Evolutionary conservation across 148 eudicot genomes (phyloP).

Genomic region (Vaccinium darrowii): DNA sequence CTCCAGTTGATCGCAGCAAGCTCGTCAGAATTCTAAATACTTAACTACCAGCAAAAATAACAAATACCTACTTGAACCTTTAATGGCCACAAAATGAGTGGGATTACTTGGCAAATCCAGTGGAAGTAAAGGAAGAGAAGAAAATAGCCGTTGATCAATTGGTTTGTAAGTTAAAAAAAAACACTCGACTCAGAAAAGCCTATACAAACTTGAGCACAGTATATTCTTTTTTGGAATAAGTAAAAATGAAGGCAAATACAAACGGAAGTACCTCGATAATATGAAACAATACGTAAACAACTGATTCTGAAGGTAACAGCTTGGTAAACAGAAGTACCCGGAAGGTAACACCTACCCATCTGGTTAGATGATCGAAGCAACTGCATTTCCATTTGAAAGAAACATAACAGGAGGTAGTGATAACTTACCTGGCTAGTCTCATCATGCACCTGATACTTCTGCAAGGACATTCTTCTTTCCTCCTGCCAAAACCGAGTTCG

Average conservation of each 20-base stretch:
- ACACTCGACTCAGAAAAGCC: constrained; percentile 18
- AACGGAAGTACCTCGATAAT: constrained; percentile 27
- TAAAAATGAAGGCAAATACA: constrained; percentile 9
- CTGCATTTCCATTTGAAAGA: constrained; percentile 28
- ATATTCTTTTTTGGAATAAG: constrained; percentile 6
- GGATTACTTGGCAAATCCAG: constrained; percentile 53
- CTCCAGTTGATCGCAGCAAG: constrained; percentile 53
- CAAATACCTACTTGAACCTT: constrained; percentile 82
- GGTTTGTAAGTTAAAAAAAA: constrained; percentile 26
- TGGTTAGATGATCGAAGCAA: constrained; percentile 34
- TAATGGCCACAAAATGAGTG: constrained; percentile 62
- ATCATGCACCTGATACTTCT: constrained; percentile 98
- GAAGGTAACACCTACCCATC: constrained; percentile 34
- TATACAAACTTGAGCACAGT: constrained; percentile 14
- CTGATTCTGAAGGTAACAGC: constrained; percentile 31
- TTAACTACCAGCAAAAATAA: constrained; percentile 43
- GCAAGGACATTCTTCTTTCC: constrained; percentile 94
- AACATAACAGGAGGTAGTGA: constrained; percentile 31
- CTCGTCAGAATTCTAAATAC: constrained; percentile 51
- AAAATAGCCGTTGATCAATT: constrained; percentile 32
- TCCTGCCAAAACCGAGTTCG: constrained; percentile 48
- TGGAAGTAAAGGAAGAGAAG: constrained; percentile 38
- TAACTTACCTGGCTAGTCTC: constrained; percentile 99
- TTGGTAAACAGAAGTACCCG: constrained; percentile 4
- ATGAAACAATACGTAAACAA: constrained; percentile 32